phyloP scores from a whole-genome alignment of 768 basidiomycete species.

The Cystoderma amianthinum region DNA sequence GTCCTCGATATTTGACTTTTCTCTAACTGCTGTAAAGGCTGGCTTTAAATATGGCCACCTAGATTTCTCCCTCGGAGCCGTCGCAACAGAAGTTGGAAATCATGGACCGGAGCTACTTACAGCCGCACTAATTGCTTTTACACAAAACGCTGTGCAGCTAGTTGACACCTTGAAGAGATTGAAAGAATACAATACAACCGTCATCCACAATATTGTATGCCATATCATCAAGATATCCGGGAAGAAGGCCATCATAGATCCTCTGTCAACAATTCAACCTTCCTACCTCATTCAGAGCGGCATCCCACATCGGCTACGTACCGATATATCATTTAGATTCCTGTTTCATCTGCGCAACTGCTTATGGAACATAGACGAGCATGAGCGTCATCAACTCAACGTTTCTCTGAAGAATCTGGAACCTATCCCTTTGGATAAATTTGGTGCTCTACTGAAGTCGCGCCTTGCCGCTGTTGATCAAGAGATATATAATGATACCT shows the following conservation, averaged over 20 bases:
- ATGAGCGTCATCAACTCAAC: constrained; percentile 8
- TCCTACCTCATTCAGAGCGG: constrained; percentile 80
- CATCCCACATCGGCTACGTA: constrained; percentile 57
- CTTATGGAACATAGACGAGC: constrained; percentile 35
- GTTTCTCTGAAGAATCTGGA: not conserved
- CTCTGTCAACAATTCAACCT: constrained; percentile 77
- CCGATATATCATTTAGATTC: constrained; percentile 66
- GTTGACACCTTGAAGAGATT: constrained; percentile 17
- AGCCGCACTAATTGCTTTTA: constrained; percentile 23
- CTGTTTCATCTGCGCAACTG: constrained; percentile 72
- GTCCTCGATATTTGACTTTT: constrained; percentile 18
- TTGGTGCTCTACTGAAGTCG: constrained; percentile 8
- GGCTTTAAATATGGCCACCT: constrained; percentile 6
- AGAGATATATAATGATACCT: constrained; percentile 27
- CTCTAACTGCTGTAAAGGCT: constrained; percentile 7
- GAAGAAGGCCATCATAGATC: constrained; percentile 52
- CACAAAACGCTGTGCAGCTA: constrained; percentile 15
- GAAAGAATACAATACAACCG: constrained; percentile 17
- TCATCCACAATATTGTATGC: constrained; percentile 33
- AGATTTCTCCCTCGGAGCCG: constrained; percentile 8
- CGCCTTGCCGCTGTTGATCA: constrained; percentile 29
- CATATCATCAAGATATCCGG: constrained; percentile 46
- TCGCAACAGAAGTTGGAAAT: constrained; percentile 26
- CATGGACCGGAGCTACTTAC: constrained; percentile 33
- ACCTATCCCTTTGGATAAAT: not conserved